phyloP scores from a whole-genome alignment of 192 early-diverging fungal species.

The Phlyctochytrium arcticum region DNA sequence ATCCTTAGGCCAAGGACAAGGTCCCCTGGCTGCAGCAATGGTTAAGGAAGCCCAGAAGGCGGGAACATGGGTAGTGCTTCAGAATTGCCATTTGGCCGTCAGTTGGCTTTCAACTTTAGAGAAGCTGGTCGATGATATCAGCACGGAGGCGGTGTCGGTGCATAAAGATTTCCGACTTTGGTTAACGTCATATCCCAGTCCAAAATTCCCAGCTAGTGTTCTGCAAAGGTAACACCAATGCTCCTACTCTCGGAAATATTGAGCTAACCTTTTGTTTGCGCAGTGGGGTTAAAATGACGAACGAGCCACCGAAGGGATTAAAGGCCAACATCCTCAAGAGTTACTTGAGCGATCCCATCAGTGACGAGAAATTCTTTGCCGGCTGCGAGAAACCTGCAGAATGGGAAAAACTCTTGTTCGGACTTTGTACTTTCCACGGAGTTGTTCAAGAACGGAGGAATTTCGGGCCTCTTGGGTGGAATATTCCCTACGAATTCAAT shows the following conservation, averaged over 20 bases:
- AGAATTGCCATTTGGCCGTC: conserved; percentile 65
- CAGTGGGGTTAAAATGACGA: conserved; percentile 60
- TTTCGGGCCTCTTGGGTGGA: conserved; percentile 66
- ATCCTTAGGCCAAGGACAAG: conserved; percentile 61
- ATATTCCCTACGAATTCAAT: conserved; percentile 68
- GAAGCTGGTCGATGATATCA: conserved; percentile 63
- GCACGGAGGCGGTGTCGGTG: conserved; percentile 33
- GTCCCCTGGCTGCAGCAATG: conserved; percentile 58
- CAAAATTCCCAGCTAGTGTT: conserved; percentile 55
- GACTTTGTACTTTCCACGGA: conserved; percentile 63
- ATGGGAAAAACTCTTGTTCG: conserved; percentile 64
- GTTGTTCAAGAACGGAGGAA: conserved; percentile 60
- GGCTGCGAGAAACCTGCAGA: conserved; percentile 45
- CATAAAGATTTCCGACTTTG: conserved; percentile 59
- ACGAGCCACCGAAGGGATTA: conserved; percentile 61
- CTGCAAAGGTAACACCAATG: conserved; percentile 34
- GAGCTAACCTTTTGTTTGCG: neutral
- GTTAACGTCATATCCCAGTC: conserved; percentile 57
- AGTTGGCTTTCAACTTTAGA: conserved; percentile 53
- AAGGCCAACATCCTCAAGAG: conserved; percentile 56
- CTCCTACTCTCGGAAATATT: neutral
- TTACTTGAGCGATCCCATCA: conserved; percentile 57
- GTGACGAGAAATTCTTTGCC: conserved; percentile 55
- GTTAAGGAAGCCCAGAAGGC: conserved; percentile 55
- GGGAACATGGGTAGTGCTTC: conserved; percentile 61